These are phyloP conservation scores for Lentinula guzmanii DNA, from an alignment of 768 basidiomycete species.

Conservation along the genomic window DNA sequence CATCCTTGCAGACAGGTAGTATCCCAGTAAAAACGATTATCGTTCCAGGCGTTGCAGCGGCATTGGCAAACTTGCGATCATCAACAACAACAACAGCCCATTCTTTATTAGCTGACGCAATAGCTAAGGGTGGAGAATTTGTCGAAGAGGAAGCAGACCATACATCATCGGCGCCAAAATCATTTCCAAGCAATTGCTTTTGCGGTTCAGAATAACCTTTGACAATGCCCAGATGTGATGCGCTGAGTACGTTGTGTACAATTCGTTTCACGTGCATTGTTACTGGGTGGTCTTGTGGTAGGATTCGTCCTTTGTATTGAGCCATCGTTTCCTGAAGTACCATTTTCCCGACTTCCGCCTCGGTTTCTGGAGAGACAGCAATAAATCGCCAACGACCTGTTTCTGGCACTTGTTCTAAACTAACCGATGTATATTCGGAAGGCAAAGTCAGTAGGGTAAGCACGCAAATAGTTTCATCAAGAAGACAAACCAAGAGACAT, in stretches of 20 bases:
- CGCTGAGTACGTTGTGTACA: constrained; percentile 59
- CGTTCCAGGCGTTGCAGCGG: constrained; percentile 67
- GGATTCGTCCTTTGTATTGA: constrained; percentile 46
- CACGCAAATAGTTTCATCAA: neutral
- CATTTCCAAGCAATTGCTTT: neutral
- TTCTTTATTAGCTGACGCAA: constrained; percentile 29
- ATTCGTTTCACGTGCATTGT: constrained; percentile 66
- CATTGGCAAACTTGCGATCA: constrained; percentile 66
- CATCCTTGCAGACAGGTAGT: constrained; percentile 68
- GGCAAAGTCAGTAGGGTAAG: neutral
- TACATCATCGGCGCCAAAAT: constrained; percentile 15
- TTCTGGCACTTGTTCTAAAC: constrained; percentile 80
- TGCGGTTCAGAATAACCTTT: constrained; percentile 13
- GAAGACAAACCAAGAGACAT: constrained; percentile 1
- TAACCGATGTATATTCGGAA: constrained; percentile 18
- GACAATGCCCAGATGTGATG: constrained; percentile 67
- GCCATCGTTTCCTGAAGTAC: constrained; percentile 35
- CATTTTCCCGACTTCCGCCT: constrained; percentile 37
- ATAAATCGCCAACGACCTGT: constrained; percentile 90
- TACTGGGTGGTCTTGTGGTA: constrained; percentile 63
- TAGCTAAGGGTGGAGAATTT: constrained; percentile 15
- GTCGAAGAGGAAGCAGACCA: constrained; percentile 1
- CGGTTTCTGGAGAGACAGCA: constrained; percentile 55
- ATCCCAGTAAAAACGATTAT: constrained; percentile 91
- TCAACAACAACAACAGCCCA: constrained; percentile 80